Base-by-base conservation (phyloP, 306 rosid genomes). In the Prunus mongolica region DNA sequence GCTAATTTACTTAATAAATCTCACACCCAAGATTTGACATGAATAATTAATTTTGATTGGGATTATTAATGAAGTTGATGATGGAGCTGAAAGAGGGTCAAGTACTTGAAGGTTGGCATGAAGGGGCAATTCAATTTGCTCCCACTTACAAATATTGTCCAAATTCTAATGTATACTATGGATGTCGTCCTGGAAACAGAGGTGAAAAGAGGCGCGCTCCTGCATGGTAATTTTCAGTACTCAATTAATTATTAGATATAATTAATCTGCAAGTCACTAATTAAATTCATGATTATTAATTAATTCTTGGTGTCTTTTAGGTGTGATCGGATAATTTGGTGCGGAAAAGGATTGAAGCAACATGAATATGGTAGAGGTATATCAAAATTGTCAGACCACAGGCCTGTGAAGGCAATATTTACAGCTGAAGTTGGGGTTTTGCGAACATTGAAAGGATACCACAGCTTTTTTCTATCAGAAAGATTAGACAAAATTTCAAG, bases 321-420 rank as follows among this genome's bases (percentile, higher is more conserved):
- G 98, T 93, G 98, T 62, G 98, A 93, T 20, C 78, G 98, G 76
- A 87, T 93, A 77, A 91, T 93, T 76, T 93, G 98, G 98, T 12
- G 57, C 0, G 91, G 96, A 4, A 75, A 85, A 41, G 91, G 93
- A 3, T 27, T 93, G 69, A 88, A 88, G 81, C 97, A 93, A 81
- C 80, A 79, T 82, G 15, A 65, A 52, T 93, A 93, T 84, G 54
- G 47, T 7, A 85, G 98, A 78, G 89, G 88, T 58, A 97, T 88
- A 79, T 84, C 88, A 75, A 90, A 81, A 58, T 65, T 93, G 56
- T 93, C 98, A 0, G 98, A 93, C 65, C 98, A 93, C 76, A 87
- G 96, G 55, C 98, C 98, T 1, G 96, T 93, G 12, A 93, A 82
- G 70, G 91, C 96, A 54, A 73, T 88, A 11, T 90, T 93, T 68